phyloP scores from a whole-genome alignment of 2,329 filamentous ascomycete genomes.

The Sporothrix inflata region DNA sequence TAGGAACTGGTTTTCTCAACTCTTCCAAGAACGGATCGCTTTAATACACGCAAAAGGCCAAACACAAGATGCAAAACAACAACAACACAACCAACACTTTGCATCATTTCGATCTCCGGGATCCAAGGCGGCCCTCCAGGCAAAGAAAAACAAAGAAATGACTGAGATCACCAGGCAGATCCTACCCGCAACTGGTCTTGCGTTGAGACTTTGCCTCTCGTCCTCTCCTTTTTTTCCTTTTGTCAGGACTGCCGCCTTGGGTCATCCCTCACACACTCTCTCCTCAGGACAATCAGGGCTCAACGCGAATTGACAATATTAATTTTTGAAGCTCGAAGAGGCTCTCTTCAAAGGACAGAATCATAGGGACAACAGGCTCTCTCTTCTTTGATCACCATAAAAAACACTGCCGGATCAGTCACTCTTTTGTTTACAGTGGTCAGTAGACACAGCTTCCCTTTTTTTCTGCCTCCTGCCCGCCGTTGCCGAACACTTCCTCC shows the following conservation, averaged over 20 bases:
- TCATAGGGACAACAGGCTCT: not conserved
- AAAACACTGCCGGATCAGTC: slow-evolving; percentile 19
- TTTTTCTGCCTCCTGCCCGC: slow-evolving; percentile 3
- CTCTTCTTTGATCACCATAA: not conserved
- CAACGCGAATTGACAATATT: slow-evolving; percentile 19
- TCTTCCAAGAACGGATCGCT: not conserved
- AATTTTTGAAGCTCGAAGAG: slow-evolving; percentile 22
- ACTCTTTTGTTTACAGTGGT: slow-evolving; percentile 7
- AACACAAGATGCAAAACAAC: slow-evolving; percentile 17
- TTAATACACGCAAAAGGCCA: slow-evolving; percentile 8
- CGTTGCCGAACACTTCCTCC: not conserved
- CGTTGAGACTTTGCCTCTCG: not conserved
- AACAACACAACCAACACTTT: not conserved
- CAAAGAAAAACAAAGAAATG: not conserved
- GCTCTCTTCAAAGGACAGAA: slow-evolving; percentile 20
- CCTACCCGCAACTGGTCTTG: slow-evolving; percentile 23
- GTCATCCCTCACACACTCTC: not conserved
- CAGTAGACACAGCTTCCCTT: not conserved
- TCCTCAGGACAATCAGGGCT: slow-evolving; percentile 6
- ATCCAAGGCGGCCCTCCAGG: not conserved
- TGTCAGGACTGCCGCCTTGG: not conserved
- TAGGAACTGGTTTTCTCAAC: slow-evolving; percentile 14
- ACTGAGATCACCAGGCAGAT: not conserved
- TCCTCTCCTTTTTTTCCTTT: not conserved
- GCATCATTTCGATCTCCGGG: not conserved